Base-by-base conservation (phyloP, 2,329 filamentous ascomycete genomes). In the Pezizomycotina sp. region DNA sequence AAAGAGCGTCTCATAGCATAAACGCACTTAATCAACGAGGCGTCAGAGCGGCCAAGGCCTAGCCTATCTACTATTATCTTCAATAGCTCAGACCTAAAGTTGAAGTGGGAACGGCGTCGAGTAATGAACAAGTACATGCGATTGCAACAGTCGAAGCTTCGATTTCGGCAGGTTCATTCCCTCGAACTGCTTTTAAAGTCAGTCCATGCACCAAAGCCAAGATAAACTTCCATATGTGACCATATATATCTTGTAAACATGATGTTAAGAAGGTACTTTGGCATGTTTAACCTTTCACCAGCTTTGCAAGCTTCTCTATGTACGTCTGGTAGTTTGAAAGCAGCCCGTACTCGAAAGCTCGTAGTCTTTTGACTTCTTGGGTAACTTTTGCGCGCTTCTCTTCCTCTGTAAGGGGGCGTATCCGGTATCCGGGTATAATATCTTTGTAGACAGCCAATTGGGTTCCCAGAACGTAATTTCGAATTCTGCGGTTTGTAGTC, bases 391-490 rank as follows among this genome's bases (percentile, higher is more conserved):
- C 75, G 39, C 69, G 68, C 53, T 76, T 66, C 27, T 76, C 72
- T 20, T 82, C 77, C 42, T 91, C 81, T 1, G 68, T 64, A 3
- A 82, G 62, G 1, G 82, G 78, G 12, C 89, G 75, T 62, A 98
- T 95, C 43, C 89, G 70, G 56, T 98, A 98, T 14, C 89, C 89
- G 0, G 89, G 89, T 41, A 98, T 95, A 29, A 93, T 70, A 58
- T 95, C 89, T 56, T 86, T 92, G 64, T 86, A 98, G 8, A 95
- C 73, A 1, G 84, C 71, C 55, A 89, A 68, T 58, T 93, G 84
- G 14, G 89, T 82, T 30, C 76, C 79, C 46, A 98, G 62, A 5
- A 79, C 75, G 43, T 98, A 66, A 58, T 92, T 92, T 60, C 80
- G 76, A 34, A 98, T 74, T 2, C 77, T 74, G 9, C 69, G 57